phyloP scores from a whole-genome alignment of 306 rosid genomes.

The Lotus japonicus region DNA sequence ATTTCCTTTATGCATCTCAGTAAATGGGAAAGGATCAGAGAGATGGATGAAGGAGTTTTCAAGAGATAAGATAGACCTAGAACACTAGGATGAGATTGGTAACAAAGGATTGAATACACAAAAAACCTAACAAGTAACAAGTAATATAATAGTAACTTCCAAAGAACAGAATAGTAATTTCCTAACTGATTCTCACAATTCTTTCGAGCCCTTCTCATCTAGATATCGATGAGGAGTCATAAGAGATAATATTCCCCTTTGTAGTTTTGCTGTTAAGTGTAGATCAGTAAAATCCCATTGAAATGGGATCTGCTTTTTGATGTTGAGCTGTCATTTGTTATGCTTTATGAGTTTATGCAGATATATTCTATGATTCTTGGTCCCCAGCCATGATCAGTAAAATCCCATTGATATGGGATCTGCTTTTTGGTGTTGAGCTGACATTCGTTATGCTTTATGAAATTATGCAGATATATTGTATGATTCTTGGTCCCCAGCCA shows the following conservation, averaged over 20 bases:
- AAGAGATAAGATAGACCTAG: no score
- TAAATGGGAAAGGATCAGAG: background rate
- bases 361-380: constrained; percentile 99
- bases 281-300: background rate
- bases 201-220: background rate
- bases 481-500: constrained; percentile 99
- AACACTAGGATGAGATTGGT: no score
- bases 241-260: background rate
- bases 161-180: no score
- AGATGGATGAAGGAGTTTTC: no score
- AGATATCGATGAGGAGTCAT: background rate
- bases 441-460: constrained; percentile 22
- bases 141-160: no score
- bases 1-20: background rate
- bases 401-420: background rate
- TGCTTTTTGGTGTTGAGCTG: constrained; percentile 23
- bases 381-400: constrained; percentile 83
- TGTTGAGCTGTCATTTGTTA: constrained; percentile 27
- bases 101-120: no score
- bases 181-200: background rate
- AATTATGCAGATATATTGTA: constrained; percentile 82
- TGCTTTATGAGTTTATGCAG: constrained; percentile 43
- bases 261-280: background rate
- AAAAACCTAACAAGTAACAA: no score
- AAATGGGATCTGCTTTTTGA: background rate